Evolutionary conservation across 257 asterid species (phyloP).

Genomic region (Plantago ovata): DNA sequence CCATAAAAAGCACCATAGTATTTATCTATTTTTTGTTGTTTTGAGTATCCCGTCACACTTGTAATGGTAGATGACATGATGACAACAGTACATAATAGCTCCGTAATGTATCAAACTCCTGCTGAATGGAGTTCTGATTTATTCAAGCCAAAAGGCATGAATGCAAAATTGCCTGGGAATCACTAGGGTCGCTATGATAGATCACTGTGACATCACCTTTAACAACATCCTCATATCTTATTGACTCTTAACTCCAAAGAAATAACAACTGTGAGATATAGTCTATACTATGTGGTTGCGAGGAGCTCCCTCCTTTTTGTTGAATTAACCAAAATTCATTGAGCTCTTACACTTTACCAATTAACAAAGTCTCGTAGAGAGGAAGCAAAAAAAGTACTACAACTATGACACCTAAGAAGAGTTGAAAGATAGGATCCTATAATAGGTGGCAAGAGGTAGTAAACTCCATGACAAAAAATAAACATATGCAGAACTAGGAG

Average conservation of each 20-base stretch:
- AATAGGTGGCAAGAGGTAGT: neutral
- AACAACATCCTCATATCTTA: neutral
- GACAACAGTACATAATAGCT: neutral
- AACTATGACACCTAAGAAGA: neutral
- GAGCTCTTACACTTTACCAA: neutral
- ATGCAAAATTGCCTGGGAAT: neutral
- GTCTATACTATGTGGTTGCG: no score
- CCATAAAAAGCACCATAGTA: no score
- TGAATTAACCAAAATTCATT: no score
- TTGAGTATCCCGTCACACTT: neutral
- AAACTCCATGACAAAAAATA: neutral
- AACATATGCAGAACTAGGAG: neutral
- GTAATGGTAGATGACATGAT: neutral
- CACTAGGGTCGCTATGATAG: neutral
- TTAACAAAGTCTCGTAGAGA: neutral
- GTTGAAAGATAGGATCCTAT: neutral
- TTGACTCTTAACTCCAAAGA: neutral
- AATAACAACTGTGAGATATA: no score
- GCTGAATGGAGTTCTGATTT: neutral
- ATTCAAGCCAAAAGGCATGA: neutral
- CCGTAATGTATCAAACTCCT: neutral
- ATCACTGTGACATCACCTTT: neutral
- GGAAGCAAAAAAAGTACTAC: constrained; percentile 1
- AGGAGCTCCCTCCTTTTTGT: no score
- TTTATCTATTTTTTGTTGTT: no score